Evolutionary conservation across 2,329 filamentous ascomycete genomes (phyloP).

Genomic region (Scedosporium aurantiacum): DNA sequence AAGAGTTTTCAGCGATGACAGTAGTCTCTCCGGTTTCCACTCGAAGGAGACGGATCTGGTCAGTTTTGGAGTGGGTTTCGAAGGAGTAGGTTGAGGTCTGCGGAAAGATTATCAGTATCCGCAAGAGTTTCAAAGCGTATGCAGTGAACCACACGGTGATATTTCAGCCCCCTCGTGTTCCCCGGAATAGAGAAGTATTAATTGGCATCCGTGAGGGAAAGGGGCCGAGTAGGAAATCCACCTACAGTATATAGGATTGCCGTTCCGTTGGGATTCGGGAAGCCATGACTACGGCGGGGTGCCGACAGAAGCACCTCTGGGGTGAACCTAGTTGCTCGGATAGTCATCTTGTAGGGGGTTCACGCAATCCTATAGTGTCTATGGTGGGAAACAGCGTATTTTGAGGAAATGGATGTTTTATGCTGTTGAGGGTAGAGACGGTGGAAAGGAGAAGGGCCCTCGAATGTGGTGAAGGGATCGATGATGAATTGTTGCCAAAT

Average conservation of each 20-base stretch:
- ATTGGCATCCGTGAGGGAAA: neutral
- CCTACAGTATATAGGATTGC: slow-evolving; percentile 52
- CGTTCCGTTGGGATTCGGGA: slow-evolving; percentile 58
- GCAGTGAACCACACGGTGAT: too few relatives aligned
- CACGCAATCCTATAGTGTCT: neutral
- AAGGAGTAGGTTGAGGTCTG: slow-evolving; percentile 70
- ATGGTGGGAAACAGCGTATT: neutral
- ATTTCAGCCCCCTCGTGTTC: too few relatives aligned
- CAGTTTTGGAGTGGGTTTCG: slow-evolving; percentile 55
- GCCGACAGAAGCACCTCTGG: slow-evolving; percentile 68
- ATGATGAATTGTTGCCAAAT: too few relatives aligned
- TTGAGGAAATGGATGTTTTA: too few relatives aligned
- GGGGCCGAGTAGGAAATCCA: slow-evolving; percentile 12
- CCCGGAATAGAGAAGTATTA: neutral
- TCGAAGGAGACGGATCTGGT: slow-evolving; percentile 61
- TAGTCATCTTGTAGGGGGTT: slow-evolving; percentile 43
- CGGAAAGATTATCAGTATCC: neutral
- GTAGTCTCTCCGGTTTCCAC: slow-evolving; percentile 54
- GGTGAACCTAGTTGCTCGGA: slow-evolving; percentile 60
- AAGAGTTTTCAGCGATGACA: slow-evolving; percentile 52
- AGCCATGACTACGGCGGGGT: slow-evolving; percentile 57
- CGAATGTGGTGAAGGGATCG: neutral
- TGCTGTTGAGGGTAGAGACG: neutral
- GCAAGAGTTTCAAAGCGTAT: neutral
- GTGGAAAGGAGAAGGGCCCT: neutral